Evolutionary conservation across 331 rosid genomes (phyloP).

Genomic region (Cydonia oblonga): DNA sequence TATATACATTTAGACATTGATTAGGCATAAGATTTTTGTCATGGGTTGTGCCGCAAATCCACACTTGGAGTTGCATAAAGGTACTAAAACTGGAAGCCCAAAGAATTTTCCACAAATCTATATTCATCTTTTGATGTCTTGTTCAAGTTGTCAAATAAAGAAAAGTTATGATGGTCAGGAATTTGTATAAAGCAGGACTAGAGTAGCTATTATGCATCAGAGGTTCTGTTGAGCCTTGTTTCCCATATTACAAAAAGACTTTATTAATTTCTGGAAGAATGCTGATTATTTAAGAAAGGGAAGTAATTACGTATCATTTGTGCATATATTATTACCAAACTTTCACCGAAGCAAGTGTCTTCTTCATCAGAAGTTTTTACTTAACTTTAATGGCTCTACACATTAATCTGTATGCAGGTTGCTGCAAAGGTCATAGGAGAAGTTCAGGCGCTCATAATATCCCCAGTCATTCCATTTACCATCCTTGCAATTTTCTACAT

Average conservation of each 20-base stretch:
- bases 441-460: conserved; percentile 82
- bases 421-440: conserved; percentile 98
- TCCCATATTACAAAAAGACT: neutral
- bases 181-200: neutral
- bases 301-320: neutral
- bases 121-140: neutral
- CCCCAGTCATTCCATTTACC: conserved; percentile 64
- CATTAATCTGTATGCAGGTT: conserved; percentile 44
- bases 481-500: conserved; percentile 84
- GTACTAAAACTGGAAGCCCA: neutral
- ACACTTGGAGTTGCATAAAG: neutral
- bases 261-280: neutral
- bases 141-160: neutral
- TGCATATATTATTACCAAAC: neutral
- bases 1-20: neutral
- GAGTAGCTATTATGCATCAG: neutral
- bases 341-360: neutral
- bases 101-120: neutral
- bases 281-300: neutral
- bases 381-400: conserved; percentile 2
- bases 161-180: neutral
- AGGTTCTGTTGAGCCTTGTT: neutral
- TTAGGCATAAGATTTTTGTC: neutral
- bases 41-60: neutral
- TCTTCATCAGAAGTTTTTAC: neutral